Conservation (phyloP, 2,329 filamentous ascomycete species). For the Colletotrichum sansevieriae region DNA sequence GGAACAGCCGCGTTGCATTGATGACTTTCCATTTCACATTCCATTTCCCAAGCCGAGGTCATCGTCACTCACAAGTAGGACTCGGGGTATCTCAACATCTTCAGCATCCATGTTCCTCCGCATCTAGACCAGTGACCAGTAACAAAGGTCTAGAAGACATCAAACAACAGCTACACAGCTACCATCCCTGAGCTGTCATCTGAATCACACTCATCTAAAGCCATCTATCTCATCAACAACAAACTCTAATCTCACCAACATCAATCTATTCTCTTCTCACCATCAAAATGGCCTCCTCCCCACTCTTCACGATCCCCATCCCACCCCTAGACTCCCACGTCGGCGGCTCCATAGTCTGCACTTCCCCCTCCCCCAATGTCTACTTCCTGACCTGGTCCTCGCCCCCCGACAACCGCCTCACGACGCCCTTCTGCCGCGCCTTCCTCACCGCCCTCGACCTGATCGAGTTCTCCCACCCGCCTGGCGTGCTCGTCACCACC, state of each 20-base stretch:
- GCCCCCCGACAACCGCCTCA: constrained; percentile 82
- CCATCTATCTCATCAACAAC: neutral
- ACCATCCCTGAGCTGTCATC: constrained; percentile 3
- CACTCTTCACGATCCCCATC: constrained; percentile 72
- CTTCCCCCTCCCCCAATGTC: constrained; percentile 69
- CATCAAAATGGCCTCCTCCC: constrained; percentile 50
- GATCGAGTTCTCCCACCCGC: constrained; percentile 72
- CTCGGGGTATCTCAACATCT: neutral
- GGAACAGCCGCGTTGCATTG: constrained; percentile 13
- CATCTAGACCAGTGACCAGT: neutral
- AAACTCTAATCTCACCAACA: neutral
- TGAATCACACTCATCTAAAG: neutral
- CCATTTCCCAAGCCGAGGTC: constrained; percentile 37
- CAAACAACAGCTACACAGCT: too few species aligned
- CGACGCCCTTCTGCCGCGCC: constrained; percentile 75
- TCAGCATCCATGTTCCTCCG: neutral
- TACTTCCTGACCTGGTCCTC: constrained; percentile 81
- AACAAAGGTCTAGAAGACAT: too few species aligned
- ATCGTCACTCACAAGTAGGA: constrained; percentile 6
- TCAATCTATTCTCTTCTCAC: neutral
- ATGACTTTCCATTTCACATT: neutral
- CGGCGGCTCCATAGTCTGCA: constrained; percentile 73
- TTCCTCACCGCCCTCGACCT: constrained; percentile 80
- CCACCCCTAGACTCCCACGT: constrained; percentile 57
- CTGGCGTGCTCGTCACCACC: constrained; percentile 81